Conservation (phyloP, 225 moss, liverwort and hornwort genomes). For the Polytrichum commune region DNA sequence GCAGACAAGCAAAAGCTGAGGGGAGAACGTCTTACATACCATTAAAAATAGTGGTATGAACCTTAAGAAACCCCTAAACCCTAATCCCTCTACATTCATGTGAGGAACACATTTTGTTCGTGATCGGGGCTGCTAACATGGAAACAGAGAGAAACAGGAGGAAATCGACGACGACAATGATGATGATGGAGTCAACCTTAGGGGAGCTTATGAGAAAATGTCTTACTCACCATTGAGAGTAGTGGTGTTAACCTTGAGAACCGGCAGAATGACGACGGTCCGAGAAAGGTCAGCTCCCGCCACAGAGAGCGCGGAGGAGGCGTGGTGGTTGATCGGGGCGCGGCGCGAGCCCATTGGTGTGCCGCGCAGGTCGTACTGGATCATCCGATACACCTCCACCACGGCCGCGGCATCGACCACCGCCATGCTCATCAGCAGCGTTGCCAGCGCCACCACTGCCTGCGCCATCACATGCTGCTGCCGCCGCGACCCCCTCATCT, state of each 20-base stretch:
- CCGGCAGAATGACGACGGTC: slow-evolving; percentile 83
- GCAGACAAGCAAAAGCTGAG: too few relatives aligned
- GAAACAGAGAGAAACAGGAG: too few relatives aligned
- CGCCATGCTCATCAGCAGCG: slow-evolving; percentile 65
- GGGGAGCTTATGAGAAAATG: neutral
- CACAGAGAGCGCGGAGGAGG: slow-evolving; percentile 67
- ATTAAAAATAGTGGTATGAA: too few relatives aligned
- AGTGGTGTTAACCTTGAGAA: slow-evolving; percentile 66
- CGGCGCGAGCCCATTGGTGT: slow-evolving; percentile 84
- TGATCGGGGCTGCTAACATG: too few relatives aligned
- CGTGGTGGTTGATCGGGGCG: slow-evolving; percentile 80
- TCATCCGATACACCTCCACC: slow-evolving; percentile 93
- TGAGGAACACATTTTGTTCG: too few relatives aligned
- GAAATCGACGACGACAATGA: too few relatives aligned
- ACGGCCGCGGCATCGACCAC: slow-evolving; percentile 81
- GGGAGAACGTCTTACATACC: too few relatives aligned
- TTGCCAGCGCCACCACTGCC: slow-evolving; percentile 55
- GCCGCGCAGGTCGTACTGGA: slow-evolving; percentile 89
- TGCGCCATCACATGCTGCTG: slow-evolving; percentile 41
- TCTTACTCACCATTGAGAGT: slow-evolving; percentile 56
- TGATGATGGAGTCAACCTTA: too few relatives aligned
- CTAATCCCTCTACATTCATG: slow-evolving; percentile 5
- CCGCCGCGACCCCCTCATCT: slow-evolving; percentile 29
- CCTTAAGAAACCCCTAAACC: slow-evolving; percentile 17
- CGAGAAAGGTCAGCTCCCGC: slow-evolving; percentile 84